Base-by-base conservation (phyloP, 306 rosid genomes). In the Quercus bicolor region DNA sequence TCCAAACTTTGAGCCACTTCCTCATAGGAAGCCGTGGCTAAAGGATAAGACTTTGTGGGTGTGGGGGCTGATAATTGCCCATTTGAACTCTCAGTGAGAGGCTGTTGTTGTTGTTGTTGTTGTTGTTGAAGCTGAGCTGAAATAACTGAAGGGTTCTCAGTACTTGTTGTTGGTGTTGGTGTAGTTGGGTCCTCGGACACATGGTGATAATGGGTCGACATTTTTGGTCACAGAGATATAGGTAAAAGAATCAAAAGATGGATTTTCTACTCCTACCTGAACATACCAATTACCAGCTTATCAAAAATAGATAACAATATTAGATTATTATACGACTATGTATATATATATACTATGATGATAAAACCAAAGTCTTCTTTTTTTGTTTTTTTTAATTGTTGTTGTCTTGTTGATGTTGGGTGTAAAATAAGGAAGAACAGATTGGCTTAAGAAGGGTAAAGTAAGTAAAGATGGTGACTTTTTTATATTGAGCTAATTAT, bases 1-100 rank as follows among this genome's bases (percentile, higher is more conserved):
- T 82, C 84, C 3, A 90, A 48, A 79, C 89, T 84, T 78, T 73
- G 85, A 83, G 61, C 77, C 57, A 93, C 82, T 53, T 91, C 87
- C 19, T 84, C 86, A 68, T 85, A 91, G 19, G 59, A 57, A 70
- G 95, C 91, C 1, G 91, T 82, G 43, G 97, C 88, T 0, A 88
- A 73, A 53, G 97, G 94, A 66, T 89, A 93, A 48, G 79, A 40
- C 66, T 73, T 68, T 9, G 81, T 23, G 77, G 56, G 18, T 56
- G 69, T n/a, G 73, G 69, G 7, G 73, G 23, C 14, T n/a, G 82
- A 28, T 37, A 78, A 74, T 5, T 76, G 68, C n/a, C 75, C 87
- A 84, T 86, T 79, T 34, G 75, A 43, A 21, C 33, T 48, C 56
- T 75, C 78, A 31, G 26, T 43, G 62, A 19, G 61, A 19, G 6